A percentile compares a stretch with the other conserved stretches of the same genome.
phyloP scores from a whole-genome alignment of 2,329 filamentous ascomycete genomes.

The Aureobasidium sp. region DNA sequence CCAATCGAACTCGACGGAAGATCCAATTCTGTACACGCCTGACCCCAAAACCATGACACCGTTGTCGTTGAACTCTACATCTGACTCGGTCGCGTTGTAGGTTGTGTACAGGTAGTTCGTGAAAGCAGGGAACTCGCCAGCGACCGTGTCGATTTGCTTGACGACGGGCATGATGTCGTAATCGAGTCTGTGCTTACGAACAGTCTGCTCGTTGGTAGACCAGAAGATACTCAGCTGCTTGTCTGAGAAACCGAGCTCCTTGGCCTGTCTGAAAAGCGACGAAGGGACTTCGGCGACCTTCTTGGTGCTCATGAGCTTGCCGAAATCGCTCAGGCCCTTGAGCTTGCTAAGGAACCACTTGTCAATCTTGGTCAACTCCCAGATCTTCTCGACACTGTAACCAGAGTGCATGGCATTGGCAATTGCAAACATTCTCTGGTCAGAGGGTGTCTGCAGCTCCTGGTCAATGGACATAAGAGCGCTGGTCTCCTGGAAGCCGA shows the following conservation, averaged over 20 bases:
- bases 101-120: slow-evolving; percentile 87
- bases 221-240: slow-evolving; percentile 89
- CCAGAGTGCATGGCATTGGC: slow-evolving; percentile 95
- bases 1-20: slow-evolving; percentile 98
- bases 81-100: slow-evolving; percentile 84
- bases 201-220: slow-evolving; percentile 87
- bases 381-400: slow-evolving; percentile 93
- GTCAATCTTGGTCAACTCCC: slow-evolving; percentile 97
- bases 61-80: slow-evolving; percentile 77
- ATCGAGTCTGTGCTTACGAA: slow-evolving; percentile 78
- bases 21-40: slow-evolving; percentile 88
- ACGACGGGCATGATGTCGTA: slow-evolving; percentile 80
- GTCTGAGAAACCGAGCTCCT: slow-evolving; percentile 91
- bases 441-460: slow-evolving; percentile 92
- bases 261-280: slow-evolving; percentile 69
- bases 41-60: slow-evolving; percentile 95
- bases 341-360: slow-evolving; percentile 96
- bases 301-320: slow-evolving; percentile 66
- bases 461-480: slow-evolving; percentile 93
- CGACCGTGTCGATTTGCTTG: slow-evolving; percentile 98
- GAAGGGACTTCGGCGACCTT: slow-evolving; percentile 58
- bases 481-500: slow-evolving; percentile 84
- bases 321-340: slow-evolving; percentile 84
- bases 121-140: slow-evolving; percentile 86
- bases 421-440: slow-evolving; percentile 94